Conservation (phyloP, 2,329 filamentous ascomycete species). For the Harringtonia aguacate region DNA sequence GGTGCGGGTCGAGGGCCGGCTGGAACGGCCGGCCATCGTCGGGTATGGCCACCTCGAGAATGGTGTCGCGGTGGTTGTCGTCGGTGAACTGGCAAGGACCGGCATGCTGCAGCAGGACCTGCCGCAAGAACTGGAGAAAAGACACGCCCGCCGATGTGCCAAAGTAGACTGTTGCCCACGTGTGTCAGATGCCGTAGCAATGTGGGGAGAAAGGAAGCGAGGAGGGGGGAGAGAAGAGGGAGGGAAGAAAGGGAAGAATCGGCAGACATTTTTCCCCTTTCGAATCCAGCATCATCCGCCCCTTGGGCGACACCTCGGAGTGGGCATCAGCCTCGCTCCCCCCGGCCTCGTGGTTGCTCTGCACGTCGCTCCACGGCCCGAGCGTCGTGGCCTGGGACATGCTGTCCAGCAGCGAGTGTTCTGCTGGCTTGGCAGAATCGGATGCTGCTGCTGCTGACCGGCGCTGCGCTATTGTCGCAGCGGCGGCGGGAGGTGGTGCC, state of each 20-base stretch:
- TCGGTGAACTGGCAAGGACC: constrained; percentile 5
- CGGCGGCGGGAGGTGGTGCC: no score
- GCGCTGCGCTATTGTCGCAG: no score
- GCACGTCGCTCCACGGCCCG: no score
- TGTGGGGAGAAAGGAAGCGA: no score
- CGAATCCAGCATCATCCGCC: constrained; percentile 1
- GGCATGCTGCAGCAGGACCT: constrained; percentile 1
- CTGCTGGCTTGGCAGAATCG: no score
- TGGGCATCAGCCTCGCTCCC: no score
- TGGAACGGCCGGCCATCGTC: background rate
- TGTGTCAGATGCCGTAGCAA: no score
- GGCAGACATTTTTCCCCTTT: constrained; percentile 1
- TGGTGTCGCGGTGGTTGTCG: background rate
- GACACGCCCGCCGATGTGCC: constrained; percentile 5
- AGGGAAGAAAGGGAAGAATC: background rate
- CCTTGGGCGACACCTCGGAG: background rate
- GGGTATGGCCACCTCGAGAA: background rate
- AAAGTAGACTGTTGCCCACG: constrained; percentile 7
- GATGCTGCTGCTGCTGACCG: no score
- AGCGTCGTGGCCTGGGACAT: no score
- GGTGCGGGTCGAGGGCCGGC: background rate
- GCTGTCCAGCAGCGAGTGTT: no score
- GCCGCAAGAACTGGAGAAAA: constrained; percentile 4
- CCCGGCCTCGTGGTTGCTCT: no score
- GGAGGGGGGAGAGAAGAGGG: no score